phyloP scores from a whole-genome alignment of 345 rosid genomes.

The Reutealis trisperma region DNA sequence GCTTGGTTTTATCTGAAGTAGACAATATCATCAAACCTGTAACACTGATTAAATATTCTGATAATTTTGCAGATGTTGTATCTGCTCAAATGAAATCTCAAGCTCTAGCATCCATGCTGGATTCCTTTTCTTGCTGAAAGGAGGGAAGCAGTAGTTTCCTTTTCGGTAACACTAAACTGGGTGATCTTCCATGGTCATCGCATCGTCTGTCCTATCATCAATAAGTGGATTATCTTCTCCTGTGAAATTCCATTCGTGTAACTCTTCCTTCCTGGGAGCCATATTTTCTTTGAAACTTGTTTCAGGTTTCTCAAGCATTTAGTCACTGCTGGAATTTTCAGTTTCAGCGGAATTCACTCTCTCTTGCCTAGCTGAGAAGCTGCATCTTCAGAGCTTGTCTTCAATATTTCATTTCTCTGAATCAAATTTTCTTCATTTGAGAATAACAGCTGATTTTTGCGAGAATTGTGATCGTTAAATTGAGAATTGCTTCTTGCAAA shows the following conservation, averaged over 20 bases:
- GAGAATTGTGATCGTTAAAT: slow-evolving; percentile 33
- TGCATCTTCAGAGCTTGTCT: slow-evolving; percentile 10
- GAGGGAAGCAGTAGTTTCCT: slow-evolving; percentile 35
- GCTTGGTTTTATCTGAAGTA: neutral
- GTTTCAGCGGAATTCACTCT: slow-evolving; percentile 4
- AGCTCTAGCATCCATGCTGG: slow-evolving; percentile 35
- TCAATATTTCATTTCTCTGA: slow-evolving; percentile 15
- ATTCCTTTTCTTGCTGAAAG: slow-evolving; percentile 36
- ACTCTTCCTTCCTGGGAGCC: slow-evolving; percentile 38
- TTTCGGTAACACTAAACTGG: slow-evolving; percentile 44
- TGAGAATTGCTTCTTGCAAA: slow-evolving; percentile 58
- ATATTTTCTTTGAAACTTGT: slow-evolving; percentile 42
- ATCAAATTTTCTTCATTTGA: slow-evolving; percentile 13
- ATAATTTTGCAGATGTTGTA: neutral
- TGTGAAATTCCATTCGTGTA: slow-evolving; percentile 30
- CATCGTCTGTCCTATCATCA: slow-evolving; percentile 27
- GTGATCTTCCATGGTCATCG: slow-evolving; percentile 34
- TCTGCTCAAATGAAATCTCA: neutral
- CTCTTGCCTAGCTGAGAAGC: neutral
- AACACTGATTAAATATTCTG: neutral
- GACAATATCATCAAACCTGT: neutral
- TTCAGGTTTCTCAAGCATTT: slow-evolving; percentile 22
- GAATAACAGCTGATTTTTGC: slow-evolving; percentile 37
- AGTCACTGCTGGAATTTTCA: slow-evolving; percentile 11
- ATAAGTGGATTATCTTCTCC: slow-evolving; percentile 47